Conservation (phyloP, 2,329 filamentous ascomycete species). For the Stromatinia cepivora region DNA sequence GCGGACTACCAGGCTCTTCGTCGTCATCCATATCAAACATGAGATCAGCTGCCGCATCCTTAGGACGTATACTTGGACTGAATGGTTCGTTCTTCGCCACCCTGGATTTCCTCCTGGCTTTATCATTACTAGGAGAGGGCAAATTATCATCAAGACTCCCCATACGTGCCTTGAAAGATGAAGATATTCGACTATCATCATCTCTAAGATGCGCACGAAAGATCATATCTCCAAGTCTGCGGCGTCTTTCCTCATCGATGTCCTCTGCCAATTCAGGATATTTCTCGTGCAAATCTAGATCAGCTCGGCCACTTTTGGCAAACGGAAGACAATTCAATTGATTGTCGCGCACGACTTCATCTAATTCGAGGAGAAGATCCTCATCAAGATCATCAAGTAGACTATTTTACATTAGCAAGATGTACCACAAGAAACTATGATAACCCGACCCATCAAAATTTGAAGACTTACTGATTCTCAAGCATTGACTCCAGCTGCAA, state of each 20-base stretch:
- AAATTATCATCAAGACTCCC: conserved; percentile 65
- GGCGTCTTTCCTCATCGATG: conserved; percentile 67
- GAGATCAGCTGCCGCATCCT: conserved; percentile 69
- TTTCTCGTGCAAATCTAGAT: conserved; percentile 62
- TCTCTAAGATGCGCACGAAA: conserved; percentile 64
- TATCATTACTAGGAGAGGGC: conserved; percentile 44
- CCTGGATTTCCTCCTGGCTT: conserved; percentile 50
- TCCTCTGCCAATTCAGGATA: conserved; percentile 49
- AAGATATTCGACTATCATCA: conserved; percentile 61
- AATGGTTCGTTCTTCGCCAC: conserved; percentile 54
- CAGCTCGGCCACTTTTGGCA: conserved; percentile 71
- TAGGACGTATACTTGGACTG: conserved; percentile 68
- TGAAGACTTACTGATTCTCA: conserved; percentile 63
- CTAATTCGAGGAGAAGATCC: conserved; percentile 77
- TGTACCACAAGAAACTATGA: background rate
- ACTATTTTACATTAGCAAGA: conserved; percentile 20
- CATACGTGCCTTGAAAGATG: conserved; percentile 60
- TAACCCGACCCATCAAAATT: background rate
- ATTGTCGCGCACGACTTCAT: conserved; percentile 76
- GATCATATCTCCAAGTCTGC: conserved; percentile 74
- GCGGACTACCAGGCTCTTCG: conserved; percentile 27
- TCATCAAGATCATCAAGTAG: conserved; percentile 83
- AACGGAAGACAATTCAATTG: conserved; percentile 78
- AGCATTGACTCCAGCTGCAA: conserved; percentile 89
- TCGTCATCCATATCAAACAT: conserved; percentile 92